phyloP scores from a whole-genome alignment of 352 stramenopile species.

The Phytophthora tentaculata region DNA sequence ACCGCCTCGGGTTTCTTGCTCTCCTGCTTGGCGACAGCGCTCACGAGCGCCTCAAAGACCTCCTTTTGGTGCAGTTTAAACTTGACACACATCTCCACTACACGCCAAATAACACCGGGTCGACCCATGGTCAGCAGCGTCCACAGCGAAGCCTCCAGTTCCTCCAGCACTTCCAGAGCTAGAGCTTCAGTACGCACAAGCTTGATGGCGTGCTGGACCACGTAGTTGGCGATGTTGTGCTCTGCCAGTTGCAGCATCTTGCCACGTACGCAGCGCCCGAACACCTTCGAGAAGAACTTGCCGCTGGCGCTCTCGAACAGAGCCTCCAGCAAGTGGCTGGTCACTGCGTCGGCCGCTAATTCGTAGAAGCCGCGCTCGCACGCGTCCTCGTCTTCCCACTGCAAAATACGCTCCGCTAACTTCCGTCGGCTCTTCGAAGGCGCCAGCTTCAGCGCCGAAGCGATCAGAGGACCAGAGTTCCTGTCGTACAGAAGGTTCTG shows the following conservation, averaged over 20 bases:
- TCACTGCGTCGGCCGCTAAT: constrained; percentile 73
- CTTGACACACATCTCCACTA: constrained; percentile 78
- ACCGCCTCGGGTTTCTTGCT: constrained; percentile 80
- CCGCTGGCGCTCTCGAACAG: constrained; percentile 64
- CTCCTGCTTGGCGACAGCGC: constrained; percentile 77
- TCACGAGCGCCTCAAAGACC: constrained; percentile 59
- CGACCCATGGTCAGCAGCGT: constrained; percentile 76
- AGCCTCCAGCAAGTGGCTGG: constrained; percentile 79
- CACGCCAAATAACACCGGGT: constrained; percentile 77
- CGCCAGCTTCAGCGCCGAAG: constrained; percentile 65
- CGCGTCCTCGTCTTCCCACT: constrained; percentile 69
- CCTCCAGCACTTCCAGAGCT: constrained; percentile 57
- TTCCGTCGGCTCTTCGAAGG: constrained; percentile 52
- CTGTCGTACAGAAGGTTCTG: constrained; percentile 73
- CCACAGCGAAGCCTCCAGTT: constrained; percentile 69
- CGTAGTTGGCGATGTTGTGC: constrained; percentile 83
- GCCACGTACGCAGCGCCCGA: constrained; percentile 61
- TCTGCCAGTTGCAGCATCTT: constrained; percentile 75
- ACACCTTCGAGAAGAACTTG: constrained; percentile 73
- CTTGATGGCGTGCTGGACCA: constrained; percentile 78
- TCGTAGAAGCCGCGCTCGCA: constrained; percentile 68
- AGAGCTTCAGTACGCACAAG: constrained; percentile 50
- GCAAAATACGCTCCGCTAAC: constrained; percentile 68
- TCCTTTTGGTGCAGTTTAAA: constrained; percentile 58
- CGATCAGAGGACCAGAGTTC: constrained; percentile 78